A percentile compares a stretch with the other conserved stretches of the same genome.
phyloP scores from a whole-genome alignment of 23 red algal species.

The Gracilaria caudata region DNA sequence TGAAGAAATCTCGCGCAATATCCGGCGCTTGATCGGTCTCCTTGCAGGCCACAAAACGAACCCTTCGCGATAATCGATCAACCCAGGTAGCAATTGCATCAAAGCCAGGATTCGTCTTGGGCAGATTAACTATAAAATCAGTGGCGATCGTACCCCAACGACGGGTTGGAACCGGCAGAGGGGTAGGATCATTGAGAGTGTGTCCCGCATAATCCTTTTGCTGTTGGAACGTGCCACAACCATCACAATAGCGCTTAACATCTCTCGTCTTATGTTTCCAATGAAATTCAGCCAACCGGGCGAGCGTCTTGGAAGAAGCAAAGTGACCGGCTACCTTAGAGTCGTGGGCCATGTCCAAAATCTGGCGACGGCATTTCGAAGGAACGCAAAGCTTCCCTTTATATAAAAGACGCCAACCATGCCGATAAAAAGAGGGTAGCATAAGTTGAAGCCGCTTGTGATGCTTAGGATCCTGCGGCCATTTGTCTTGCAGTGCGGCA shows the following conservation, averaged over 20 bases:
- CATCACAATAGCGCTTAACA: conserved; percentile 2
- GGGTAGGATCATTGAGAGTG: neutral
- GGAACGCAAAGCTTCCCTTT: conserved; percentile 38
- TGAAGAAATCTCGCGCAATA: neutral
- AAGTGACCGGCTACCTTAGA: neutral
- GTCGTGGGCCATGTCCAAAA: conserved; percentile 22
- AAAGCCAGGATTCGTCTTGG: neutral
- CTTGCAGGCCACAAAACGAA: conserved; percentile 14
- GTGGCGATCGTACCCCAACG: conserved; percentile 13
- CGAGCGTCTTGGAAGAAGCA: conserved; percentile 12
- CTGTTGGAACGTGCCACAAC: conserved; percentile 5
- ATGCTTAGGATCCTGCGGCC: neutral
- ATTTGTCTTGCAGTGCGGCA: neutral
- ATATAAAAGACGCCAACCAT: neutral
- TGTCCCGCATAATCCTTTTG: conserved; percentile 13
- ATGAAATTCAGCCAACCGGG: neutral
- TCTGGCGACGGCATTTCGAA: neutral
- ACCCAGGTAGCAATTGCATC: conserved; percentile 38
- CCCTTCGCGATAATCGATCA: neutral
- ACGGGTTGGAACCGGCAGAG: conserved; percentile 3
- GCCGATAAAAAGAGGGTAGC: neutral
- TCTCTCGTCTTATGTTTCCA: conserved; percentile 29
- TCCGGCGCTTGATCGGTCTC: neutral
- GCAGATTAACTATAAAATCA: conserved; percentile 21
- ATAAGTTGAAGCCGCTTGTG: neutral